Evolutionary conservation across 2,329 filamentous ascomycete genomes (phyloP), one percentile per base, ranked within the genome.

Genomic region (Sporothrix mexicana): DNA sequence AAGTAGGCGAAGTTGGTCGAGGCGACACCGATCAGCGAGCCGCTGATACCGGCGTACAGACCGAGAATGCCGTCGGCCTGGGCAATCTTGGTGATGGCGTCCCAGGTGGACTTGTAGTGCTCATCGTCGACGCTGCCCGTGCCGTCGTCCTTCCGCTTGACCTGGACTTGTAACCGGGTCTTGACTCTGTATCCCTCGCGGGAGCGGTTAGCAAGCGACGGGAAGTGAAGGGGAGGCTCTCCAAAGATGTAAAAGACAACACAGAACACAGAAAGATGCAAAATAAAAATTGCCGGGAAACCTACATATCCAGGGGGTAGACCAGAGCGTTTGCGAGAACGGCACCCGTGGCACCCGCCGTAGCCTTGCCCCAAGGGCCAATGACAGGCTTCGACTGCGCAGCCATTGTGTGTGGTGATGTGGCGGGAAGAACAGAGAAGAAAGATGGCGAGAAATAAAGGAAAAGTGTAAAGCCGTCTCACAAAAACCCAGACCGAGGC

Each of bases 1-100:
- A 99, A 99, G 84, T 99, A 99, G 78, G 96, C 96, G 80, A 99
- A 99, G 82, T 99, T 99, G 70, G 95, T 98, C 36, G 95, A 98
- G 1, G 94, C 95, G 49, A 99, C 96, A 71, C 96, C 96, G 69
- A 98, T 84, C 20, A 99, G 85, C 4, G 95, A 90, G 69, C 95
- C 95, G 74, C 90, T 87, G 81, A 99, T 95, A 74, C 96, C 96
- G 70, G 93, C 90, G 79, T 99, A 99, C 8, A 99, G 88, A 7
- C 96, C 96, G 64, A 85, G 79, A 9, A 96, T 72, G 45, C 96
- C 96, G 77, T 99, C 96, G 70, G 89, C 90, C 72, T 90, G 88
- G 49, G 93, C 83, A 76, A 99, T 98, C 80, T 94, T 95, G 74
- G 86, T 87, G 76, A 99, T 91, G 43, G 96, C 96, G 82, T 99